These are phyloP conservation scores for Dendrobium officinale DNA, from an alignment of 106 monocot species.

Conservation along the genomic window DNA sequence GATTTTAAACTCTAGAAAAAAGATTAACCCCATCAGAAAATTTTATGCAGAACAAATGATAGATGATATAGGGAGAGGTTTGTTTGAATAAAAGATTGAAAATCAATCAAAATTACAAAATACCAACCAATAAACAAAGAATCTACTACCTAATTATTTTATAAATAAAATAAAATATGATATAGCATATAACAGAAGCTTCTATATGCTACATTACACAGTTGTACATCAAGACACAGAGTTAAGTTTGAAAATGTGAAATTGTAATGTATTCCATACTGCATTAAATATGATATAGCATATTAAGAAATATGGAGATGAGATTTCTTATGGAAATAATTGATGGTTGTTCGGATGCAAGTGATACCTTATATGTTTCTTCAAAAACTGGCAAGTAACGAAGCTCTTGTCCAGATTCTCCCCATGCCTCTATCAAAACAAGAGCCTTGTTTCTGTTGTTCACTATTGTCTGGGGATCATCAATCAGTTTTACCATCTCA, in stretches of 20 bases:
- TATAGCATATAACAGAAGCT: too few species aligned
- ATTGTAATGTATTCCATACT: not conserved
- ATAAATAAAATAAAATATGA: too few species aligned
- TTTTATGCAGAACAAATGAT: not conserved
- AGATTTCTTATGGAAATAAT: not conserved
- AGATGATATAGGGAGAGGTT: not conserved
- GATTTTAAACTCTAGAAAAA: conserved; percentile 84
- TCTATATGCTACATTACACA: too few species aligned
- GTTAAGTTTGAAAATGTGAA: not conserved
- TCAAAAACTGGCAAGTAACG: conserved; percentile 90
- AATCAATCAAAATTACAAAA: not conserved
- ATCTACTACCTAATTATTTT: too few species aligned
- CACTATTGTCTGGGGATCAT: conserved; percentile 83
- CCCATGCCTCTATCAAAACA: conserved; percentile 82
- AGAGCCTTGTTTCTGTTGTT: conserved; percentile 90
- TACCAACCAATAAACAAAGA: not conserved
- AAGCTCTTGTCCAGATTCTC: conserved; percentile 74
- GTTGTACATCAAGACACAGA: not conserved
- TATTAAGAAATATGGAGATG: not conserved
- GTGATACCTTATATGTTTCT: conserved; percentile 90
- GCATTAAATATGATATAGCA: not conserved
- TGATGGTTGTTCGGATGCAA: too few species aligned
- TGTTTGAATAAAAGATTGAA: not conserved
- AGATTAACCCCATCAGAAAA: not conserved
- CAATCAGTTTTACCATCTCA: conserved; percentile 94